phyloP scores from a whole-genome alignment of 1,284 basidiomycete genomes.

The Albatrellus sp. region DNA sequence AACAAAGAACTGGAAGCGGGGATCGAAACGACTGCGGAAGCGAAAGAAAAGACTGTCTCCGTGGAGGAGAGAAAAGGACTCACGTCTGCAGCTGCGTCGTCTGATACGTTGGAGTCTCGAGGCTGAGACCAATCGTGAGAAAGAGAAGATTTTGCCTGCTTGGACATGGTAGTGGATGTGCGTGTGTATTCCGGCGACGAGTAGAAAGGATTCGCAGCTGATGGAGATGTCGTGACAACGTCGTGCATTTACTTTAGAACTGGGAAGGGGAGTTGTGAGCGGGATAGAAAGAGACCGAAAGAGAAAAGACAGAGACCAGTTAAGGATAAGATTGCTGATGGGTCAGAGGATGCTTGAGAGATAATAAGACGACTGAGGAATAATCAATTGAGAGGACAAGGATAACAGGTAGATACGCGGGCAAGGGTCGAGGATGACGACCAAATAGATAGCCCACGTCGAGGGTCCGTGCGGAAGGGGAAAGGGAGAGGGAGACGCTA shows the following conservation, averaged over 20 bases:
- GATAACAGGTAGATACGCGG: slow-evolving; percentile 6
- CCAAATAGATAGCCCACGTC: slow-evolving; percentile 25
- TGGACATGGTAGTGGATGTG: slow-evolving; percentile 27
- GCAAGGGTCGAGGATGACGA: slow-evolving; percentile 13
- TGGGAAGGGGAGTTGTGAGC: slow-evolving; percentile 15
- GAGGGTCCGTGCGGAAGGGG: background rate
- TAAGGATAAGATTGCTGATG: slow-evolving; percentile 43
- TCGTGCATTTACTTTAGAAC: slow-evolving; percentile 30
- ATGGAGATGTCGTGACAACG: slow-evolving; percentile 40
- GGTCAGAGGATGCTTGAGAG: slow-evolving; percentile 35
- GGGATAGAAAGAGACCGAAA: slow-evolving; percentile 7
- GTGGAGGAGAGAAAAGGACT: slow-evolving; percentile 5
- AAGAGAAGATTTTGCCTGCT: slow-evolving; percentile 21
- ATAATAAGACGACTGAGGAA: slow-evolving; percentile 34
- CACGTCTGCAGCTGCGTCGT: slow-evolving; percentile 10
- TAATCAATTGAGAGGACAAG: slow-evolving; percentile 27
- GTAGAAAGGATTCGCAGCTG: slow-evolving; percentile 25
- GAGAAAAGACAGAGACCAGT: slow-evolving; percentile 33
- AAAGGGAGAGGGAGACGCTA: background rate
- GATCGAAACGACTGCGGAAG: background rate
- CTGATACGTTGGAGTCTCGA: slow-evolving; percentile 10
- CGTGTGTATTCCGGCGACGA: slow-evolving; percentile 19
- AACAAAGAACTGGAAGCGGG: slow-evolving; percentile 3
- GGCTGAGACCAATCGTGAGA: slow-evolving; percentile 8
- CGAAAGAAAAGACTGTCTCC: background rate